Percentiles rank a stretch among this genome's conserved stretches.
phyloP scores from a whole-genome alignment of 2,329 filamentous ascomycete species.

The Ophiosphaerella narmari region DNA sequence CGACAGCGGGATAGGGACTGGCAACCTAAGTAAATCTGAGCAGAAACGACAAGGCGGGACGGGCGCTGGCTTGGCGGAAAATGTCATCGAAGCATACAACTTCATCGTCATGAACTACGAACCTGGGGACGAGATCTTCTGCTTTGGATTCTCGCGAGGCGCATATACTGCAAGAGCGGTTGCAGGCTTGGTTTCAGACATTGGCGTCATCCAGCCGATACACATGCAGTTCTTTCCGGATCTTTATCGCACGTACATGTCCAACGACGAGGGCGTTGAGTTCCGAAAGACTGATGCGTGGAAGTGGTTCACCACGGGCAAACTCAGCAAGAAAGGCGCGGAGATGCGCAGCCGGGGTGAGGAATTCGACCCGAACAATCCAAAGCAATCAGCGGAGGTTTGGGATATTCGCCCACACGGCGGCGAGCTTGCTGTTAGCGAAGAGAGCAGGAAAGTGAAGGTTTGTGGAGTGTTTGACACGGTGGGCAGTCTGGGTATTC shows the following conservation, averaged over 20 bases:
- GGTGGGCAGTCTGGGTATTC: conserved; percentile 52
- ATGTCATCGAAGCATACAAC: conserved; percentile 56
- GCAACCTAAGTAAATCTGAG: conserved; percentile 32
- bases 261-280: conserved; percentile 28
- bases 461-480: conserved; percentile 57
- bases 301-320: conserved; percentile 43
- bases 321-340: conserved; percentile 29
- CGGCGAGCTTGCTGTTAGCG: conserved; percentile 20
- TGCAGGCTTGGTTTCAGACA: conserved; percentile 50
- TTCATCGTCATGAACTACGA: conserved; percentile 58
- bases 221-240: conserved; percentile 52
- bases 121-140: conserved; percentile 54
- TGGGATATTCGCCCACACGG: conserved; percentile 45
- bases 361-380: conserved; percentile 21
- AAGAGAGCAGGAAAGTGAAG: conserved; percentile 42
- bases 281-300: conserved; percentile 36
- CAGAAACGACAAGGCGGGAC: conserved; percentile 45
- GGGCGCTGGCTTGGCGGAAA: conserved; percentile 52
- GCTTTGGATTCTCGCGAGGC: conserved; percentile 54
- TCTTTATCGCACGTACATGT: conserved; percentile 48
- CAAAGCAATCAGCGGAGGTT: conserved; percentile 24
- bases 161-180: conserved; percentile 52
- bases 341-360: conserved; percentile 18
- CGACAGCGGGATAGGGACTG: conserved; percentile 42
- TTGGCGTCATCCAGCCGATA: conserved; percentile 53